phyloP scores from a whole-genome alignment of 805 yeast species.

The Ogataea polymorpha region DNA sequence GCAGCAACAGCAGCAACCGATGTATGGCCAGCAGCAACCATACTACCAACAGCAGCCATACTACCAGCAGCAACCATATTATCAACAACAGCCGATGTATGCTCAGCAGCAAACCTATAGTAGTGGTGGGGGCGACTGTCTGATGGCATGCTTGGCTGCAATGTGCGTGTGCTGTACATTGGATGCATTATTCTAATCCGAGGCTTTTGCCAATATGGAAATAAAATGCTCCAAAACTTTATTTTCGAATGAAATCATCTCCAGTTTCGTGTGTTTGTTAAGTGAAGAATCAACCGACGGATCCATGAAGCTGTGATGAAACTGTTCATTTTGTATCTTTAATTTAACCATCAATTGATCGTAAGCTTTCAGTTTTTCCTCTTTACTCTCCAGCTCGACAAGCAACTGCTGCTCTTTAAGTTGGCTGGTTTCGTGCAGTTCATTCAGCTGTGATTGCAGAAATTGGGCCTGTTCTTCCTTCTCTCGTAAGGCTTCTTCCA shows the following conservation, averaged over 20 bases:
- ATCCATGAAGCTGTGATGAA: conserved; percentile 12
- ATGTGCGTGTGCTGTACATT: conserved; percentile 54
- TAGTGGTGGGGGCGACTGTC: conserved; percentile 37
- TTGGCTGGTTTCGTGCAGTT: conserved; percentile 4
- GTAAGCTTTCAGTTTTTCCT: conserved; percentile 9
- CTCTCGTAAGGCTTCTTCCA: conserved; percentile 8
- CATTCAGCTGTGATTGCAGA: conserved; percentile 9
- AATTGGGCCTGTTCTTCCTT: conserved; percentile 11
- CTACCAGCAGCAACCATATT: conserved; percentile 30
- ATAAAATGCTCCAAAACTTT: conserved; percentile 13
- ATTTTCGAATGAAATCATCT: conserved; percentile 18
- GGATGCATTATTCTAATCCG: conserved; percentile 43
- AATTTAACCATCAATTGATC: conserved; percentile 10
- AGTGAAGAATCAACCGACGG: conserved; percentile 21
- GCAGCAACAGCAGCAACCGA: not conserved
- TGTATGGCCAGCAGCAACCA: conserved; percentile 3
- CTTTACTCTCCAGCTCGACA: conserved; percentile 5
- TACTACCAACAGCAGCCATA: conserved; percentile 9
- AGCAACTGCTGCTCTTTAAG: conserved; percentile 6
- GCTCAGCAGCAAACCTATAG: conserved; percentile 39
- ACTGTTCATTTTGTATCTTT: conserved; percentile 8
- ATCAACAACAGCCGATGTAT: conserved; percentile 21
- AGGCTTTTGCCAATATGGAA: conserved; percentile 15
- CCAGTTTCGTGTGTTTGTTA: conserved; percentile 18
- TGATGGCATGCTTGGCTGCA: conserved; percentile 53